These are phyloP conservation scores for Fusarium anguioides DNA, from an alignment of 2,329 filamentous ascomycete species.

Conservation along the genomic window DNA sequence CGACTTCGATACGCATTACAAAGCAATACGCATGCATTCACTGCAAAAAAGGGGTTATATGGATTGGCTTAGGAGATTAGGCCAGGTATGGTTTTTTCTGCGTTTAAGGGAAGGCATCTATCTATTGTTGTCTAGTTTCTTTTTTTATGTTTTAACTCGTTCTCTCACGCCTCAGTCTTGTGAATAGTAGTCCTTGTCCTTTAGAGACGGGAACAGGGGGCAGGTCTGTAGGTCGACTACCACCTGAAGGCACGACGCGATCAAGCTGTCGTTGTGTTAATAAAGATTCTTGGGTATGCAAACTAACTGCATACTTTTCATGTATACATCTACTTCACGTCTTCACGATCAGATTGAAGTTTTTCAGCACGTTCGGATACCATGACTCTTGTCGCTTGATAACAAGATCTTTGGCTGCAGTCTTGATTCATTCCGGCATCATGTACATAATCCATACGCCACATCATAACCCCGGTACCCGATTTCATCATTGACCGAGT, in stretches of 20 bases:
- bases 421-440: constrained; percentile 47
- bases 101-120: constrained; percentile 5
- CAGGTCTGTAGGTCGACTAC: constrained; percentile 1
- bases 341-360: not conserved
- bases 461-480: constrained; percentile 41
- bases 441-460: constrained; percentile 46
- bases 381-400: not conserved
- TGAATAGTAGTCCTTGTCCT: constrained; percentile 6
- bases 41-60: constrained; percentile 24
- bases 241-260: constrained; percentile 4
- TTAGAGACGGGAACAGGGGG: constrained; percentile 13
- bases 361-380: not conserved
- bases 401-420: constrained; percentile 14
- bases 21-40: constrained; percentile 19
- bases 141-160: not conserved
- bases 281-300: constrained; percentile 39
- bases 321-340: not conserved
- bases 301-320: constrained; percentile 27
- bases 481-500: constrained; percentile 29
- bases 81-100: constrained; percentile 27
- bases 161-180: constrained; percentile 11
- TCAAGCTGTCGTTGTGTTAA: constrained; percentile 27
- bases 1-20: constrained; percentile 6
- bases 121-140: not conserved
- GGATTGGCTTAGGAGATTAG: constrained; percentile 29